phyloP scores from a whole-genome alignment of 768 basidiomycete species.

The Albatrellus ellisii region DNA sequence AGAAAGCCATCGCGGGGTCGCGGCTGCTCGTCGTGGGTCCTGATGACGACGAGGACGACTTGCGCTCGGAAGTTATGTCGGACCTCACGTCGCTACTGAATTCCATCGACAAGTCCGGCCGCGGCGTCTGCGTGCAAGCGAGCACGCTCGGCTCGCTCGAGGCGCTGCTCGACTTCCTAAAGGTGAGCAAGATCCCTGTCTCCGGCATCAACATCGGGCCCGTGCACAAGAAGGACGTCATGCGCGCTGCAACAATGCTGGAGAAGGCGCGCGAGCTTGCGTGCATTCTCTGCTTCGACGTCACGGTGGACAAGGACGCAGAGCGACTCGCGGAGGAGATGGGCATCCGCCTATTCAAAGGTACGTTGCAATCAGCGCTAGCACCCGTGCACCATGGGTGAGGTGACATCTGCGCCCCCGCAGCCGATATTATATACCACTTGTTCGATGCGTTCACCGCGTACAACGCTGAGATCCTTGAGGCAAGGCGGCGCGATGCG shows the following conservation, averaged over 20 bases:
- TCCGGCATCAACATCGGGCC: constrained; percentile 97
- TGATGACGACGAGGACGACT: constrained; percentile 92
- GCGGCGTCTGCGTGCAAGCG: constrained; percentile 95
- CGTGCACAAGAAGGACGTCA: constrained; percentile 90
- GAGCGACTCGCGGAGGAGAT: constrained; percentile 87
- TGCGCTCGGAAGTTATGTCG: constrained; percentile 93
- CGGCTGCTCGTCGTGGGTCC: constrained; percentile 85
- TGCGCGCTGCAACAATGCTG: constrained; percentile 86
- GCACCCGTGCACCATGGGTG: background rate
- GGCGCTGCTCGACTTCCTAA: constrained; percentile 91
- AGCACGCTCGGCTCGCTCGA: constrained; percentile 95
- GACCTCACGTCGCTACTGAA: constrained; percentile 82
- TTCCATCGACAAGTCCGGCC: constrained; percentile 90
- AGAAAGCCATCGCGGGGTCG: constrained; percentile 97
- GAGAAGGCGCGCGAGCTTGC: constrained; percentile 94
- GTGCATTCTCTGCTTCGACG: constrained; percentile 94
- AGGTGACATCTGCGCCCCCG: background rate
- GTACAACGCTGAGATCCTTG: constrained; percentile 83
- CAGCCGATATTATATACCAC: constrained; percentile 98
- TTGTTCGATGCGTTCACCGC: constrained; percentile 93
- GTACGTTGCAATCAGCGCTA: constrained; percentile 28
- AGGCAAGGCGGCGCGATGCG: constrained; percentile 85
- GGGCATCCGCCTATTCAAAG: constrained; percentile 90
- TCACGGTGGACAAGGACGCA: constrained; percentile 85
- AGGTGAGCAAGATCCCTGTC: constrained; percentile 91